Conservation (phyloP, 176 grass and related monocot species). For the bread wheat (Triticum aestivum) region DNA sequence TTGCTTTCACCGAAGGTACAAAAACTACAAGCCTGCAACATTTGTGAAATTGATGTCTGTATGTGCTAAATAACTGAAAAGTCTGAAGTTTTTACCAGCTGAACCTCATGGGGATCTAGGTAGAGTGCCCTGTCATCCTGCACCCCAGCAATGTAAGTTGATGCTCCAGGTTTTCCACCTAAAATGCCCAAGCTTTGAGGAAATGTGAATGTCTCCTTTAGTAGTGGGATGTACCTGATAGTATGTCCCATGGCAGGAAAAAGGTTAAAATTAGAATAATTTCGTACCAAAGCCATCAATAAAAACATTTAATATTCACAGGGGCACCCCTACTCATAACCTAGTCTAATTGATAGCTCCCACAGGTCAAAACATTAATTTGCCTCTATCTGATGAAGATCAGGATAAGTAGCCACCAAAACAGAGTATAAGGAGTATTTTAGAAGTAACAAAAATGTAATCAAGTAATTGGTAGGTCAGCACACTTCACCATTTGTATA, state of each 20-base stretch:
- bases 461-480: background rate
- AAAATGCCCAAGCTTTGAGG: constrained; percentile 98
- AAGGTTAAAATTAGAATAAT: background rate
- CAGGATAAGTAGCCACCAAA: background rate
- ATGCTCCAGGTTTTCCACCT: constrained; percentile 92
- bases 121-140: constrained; percentile 92
- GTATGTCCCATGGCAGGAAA: constrained; percentile 5
- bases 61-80: constrained; percentile 14
- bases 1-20: background rate
- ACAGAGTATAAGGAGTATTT: background rate
- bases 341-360: background rate
- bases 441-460: background rate
- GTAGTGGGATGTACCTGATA: constrained; percentile 87
- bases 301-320: constrained; percentile 21
- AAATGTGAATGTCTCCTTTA: constrained; percentile 92
- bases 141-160: constrained; percentile 94
- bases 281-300: constrained; percentile 25
- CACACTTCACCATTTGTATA: background rate
- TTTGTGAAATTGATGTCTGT: background rate
- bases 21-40: background rate
- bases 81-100: constrained; percentile 46
- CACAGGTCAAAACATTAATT: background rate
- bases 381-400: background rate
- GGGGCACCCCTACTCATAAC: background rate
- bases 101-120: constrained; percentile 93